A percentile compares a stretch with the other conserved stretches of the same genome.
Evolutionary conservation across 441 rosid species (phyloP).

Genomic region (Pelargonium cotyledonis): DNA sequence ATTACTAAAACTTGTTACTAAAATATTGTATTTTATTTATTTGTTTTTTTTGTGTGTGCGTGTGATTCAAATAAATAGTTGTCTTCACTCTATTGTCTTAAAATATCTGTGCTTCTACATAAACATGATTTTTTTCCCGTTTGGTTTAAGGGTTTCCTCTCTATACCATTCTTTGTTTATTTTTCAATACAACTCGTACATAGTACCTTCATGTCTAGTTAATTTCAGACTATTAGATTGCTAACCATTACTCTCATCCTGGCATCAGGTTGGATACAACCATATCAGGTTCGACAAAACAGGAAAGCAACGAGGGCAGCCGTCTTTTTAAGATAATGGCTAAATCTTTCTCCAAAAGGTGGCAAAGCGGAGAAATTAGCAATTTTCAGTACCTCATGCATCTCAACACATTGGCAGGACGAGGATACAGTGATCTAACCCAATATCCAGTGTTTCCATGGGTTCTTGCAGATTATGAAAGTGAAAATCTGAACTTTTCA

Average conservation of each 20-base stretch:
- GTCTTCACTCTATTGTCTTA: too few species aligned
- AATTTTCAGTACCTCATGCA: slow-evolving; percentile 99
- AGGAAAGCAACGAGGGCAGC: slow-evolving; percentile 90
- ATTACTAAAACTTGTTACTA: not conserved
- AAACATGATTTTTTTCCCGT: not conserved
- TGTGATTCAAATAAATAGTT: too few species aligned
- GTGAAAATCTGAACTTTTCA: slow-evolving; percentile 79
- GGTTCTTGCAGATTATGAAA: slow-evolving; percentile 97
- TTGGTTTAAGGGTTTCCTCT: too few species aligned
- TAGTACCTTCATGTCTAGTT: slow-evolving; percentile 11
- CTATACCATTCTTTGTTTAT: too few species aligned
- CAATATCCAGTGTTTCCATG: slow-evolving; percentile 99
- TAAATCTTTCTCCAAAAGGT: slow-evolving; percentile 96
- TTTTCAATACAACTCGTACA: too few species aligned
- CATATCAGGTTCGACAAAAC: slow-evolving; percentile 91
- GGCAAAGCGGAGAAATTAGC: slow-evolving; percentile 99
- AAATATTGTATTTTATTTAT: too few species aligned
- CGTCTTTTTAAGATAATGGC: slow-evolving; percentile 93
- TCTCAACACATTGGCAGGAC: slow-evolving; percentile 98
- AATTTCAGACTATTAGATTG: slow-evolving; percentile 14
- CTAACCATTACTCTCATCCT: slow-evolving; percentile 21
- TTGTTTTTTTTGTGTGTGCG: too few species aligned
- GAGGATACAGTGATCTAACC: slow-evolving; percentile 99
- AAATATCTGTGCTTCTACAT: not conserved
- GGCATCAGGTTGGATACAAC: slow-evolving; percentile 88